A percentile compares a stretch with the other conserved stretches of the same genome.
phyloP scores from a whole-genome alignment of 176 grass and related monocot genomes.

The Miscanthus lutarioriparius region DNA sequence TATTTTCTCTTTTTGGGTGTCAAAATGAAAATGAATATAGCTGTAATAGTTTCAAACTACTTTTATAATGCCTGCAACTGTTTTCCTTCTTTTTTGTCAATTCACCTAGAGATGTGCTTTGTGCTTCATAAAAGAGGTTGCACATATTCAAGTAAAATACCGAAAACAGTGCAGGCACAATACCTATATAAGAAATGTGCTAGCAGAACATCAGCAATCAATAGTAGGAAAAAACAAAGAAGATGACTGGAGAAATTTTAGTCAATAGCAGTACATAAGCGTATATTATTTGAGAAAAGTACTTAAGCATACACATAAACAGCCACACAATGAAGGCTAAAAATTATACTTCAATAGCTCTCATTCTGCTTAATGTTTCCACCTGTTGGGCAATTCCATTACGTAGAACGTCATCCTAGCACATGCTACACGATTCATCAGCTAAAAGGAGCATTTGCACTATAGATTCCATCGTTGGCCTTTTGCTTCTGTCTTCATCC shows the following conservation, averaged over 20 bases:
- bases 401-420: not conserved
- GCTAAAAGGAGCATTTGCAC: slow-evolving; percentile 15
- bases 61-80: not conserved
- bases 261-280: not conserved
- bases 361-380: not conserved
- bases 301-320: not conserved
- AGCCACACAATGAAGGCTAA: not conserved
- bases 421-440: not conserved
- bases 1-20: not conserved
- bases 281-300: not conserved
- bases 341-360: not conserved
- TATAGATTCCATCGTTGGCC: slow-evolving; percentile 21
- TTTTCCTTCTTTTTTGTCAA: not conserved
- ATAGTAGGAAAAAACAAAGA: not conserved
- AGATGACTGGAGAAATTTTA: not conserved
- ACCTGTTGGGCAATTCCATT: not conserved
- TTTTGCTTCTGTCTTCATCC: slow-evolving; percentile 22
- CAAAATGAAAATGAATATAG: not conserved
- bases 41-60: not conserved
- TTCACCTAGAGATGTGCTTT: not conserved
- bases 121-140: not conserved
- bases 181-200: not conserved
- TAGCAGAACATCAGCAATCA: not conserved
- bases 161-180: not conserved
- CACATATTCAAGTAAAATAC: not conserved